A percentile compares a stretch with the other conserved stretches of the same genome.
These are phyloP conservation scores for Blepharisma japonicum DNA, from an alignment of 73 alveolate species.

Conservation along the genomic window DNA sequence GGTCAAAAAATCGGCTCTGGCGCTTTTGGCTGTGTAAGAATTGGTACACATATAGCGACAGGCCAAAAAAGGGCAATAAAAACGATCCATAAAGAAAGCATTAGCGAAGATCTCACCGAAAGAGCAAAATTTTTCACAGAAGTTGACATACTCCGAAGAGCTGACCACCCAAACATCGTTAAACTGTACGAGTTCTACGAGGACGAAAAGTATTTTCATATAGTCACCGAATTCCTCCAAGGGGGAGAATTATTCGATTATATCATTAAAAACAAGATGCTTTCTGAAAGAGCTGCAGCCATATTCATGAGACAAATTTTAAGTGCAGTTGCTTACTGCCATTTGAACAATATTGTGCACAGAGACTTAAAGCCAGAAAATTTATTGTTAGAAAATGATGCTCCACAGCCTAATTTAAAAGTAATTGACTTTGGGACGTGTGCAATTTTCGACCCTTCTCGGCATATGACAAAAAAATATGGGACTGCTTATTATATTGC, in stretches of 20 bases:
- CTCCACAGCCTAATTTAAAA: conserved; percentile 51
- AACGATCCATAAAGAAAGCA: conserved; percentile 47
- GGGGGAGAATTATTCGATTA: conserved; percentile 78
- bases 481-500: conserved; percentile 89
- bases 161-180: conserved; percentile 61
- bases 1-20: conserved; percentile 54
- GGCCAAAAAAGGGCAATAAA: conserved; percentile 68
- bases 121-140: conserved; percentile 31
- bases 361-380: conserved; percentile 84
- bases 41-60: conserved; percentile 51
- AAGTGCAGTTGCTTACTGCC: conserved; percentile 68
- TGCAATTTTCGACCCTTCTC: conserved; percentile 49
- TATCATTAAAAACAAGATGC: conserved; percentile 42
- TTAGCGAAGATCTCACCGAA: conserved; percentile 21
- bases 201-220: conserved; percentile 39
- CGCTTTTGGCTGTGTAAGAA: conserved; percentile 75
- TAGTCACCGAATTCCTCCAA: conserved; percentile 44
- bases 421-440: conserved; percentile 92
- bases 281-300: conserved; percentile 67
- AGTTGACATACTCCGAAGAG: conserved; percentile 21
- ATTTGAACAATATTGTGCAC: conserved; percentile 58
- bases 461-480: conserved; percentile 53
- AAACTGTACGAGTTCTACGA: conserved; percentile 45
- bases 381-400: conserved; percentile 54
- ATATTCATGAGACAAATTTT: conserved; percentile 59